Conservation (phyloP, 805 yeast genomes). For the Candida gorgasii region DNA sequence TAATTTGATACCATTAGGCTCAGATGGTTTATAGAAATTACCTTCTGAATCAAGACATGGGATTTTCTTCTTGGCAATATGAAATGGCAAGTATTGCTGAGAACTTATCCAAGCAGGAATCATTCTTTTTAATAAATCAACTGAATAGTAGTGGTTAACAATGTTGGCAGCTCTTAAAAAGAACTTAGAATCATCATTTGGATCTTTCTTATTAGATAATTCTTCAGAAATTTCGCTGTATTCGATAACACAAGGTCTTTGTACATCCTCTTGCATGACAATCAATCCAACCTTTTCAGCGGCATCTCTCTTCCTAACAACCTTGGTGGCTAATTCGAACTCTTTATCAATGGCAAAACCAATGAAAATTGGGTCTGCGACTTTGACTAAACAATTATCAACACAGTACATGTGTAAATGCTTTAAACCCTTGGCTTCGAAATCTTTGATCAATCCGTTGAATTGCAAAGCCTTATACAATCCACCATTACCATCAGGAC, state of each 20-base stretch:
- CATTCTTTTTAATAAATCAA: slow-evolving; percentile 60
- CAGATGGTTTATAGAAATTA: slow-evolving; percentile 56
- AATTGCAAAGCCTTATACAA: slow-evolving; percentile 77
- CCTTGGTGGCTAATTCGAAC: slow-evolving; percentile 86
- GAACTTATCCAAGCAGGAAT: slow-evolving; percentile 72
- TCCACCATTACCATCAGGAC: slow-evolving; percentile 99
- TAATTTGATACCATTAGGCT: slow-evolving; percentile 87
- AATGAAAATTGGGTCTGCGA: slow-evolving; percentile 88
- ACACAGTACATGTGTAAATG: slow-evolving; percentile 97
- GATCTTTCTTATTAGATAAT: slow-evolving; percentile 66
- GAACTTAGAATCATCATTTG: slow-evolving; percentile 51
- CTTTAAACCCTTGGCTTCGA: slow-evolving; percentile 65
- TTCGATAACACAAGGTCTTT: slow-evolving; percentile 87
- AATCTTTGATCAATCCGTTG: slow-evolving; percentile 67
- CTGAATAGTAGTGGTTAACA: slow-evolving; percentile 93
- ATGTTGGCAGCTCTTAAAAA: slow-evolving; percentile 92
- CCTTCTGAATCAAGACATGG: slow-evolving; percentile 51
- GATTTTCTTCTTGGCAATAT: slow-evolving; percentile 90
- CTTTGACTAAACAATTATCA: slow-evolving; percentile 86
- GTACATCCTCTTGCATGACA: slow-evolving; percentile 58
- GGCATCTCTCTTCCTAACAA: slow-evolving; percentile 89
- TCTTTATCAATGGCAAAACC: slow-evolving; percentile 76
- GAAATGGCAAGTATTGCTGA: slow-evolving; percentile 78
- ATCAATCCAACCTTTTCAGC: slow-evolving; percentile 89
- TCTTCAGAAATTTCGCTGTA: slow-evolving; percentile 85